Evolutionary conservation across 1,284 basidiomycete genomes (phyloP).

Genomic region (Xerocomus cyaneibrunnescens): DNA sequence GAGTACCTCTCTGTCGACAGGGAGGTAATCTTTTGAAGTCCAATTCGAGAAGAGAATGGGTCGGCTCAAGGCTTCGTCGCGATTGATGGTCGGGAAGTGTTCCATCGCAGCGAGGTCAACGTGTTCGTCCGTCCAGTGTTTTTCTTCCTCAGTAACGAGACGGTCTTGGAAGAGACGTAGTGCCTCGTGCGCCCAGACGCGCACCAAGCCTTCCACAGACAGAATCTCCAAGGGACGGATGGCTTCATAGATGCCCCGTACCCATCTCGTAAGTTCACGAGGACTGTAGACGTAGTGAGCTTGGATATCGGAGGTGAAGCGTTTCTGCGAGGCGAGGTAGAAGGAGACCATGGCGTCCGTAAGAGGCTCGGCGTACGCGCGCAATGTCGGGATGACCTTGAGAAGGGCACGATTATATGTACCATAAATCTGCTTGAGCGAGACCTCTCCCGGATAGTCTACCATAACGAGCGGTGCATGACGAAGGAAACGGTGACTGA

Average conservation of each 20-base stretch:
- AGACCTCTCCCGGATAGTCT: conserved; percentile 97
- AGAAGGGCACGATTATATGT: conserved; percentile 98
- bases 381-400: conserved; percentile 93
- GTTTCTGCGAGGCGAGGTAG: conserved; percentile 91
- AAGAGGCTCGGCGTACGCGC: conserved; percentile 91
- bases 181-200: conserved; percentile 98
- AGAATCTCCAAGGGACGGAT: conserved; percentile 91
- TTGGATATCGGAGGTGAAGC: conserved; percentile 94
- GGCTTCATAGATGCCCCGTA: conserved; percentile 96
- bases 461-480: conserved; percentile 99
- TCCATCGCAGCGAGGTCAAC: conserved; percentile 84
- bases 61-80: conserved; percentile 77
- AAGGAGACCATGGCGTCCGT: conserved; percentile 98
- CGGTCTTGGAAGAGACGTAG: conserved; percentile 98
- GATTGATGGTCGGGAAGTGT: conserved; percentile 92
- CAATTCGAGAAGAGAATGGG: conserved; percentile 99
- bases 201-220: conserved; percentile 91
- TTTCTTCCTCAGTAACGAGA: conserved; percentile 89
- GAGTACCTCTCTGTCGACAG: conserved; percentile 90
- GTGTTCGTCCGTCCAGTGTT: conserved; percentile 91
- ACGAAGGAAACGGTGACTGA: conserved; percentile 95
- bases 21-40: conserved; percentile 97
- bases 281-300: conserved; percentile 99
- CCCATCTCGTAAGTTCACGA: conserved; percentile 98
- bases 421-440: conserved; percentile 98